Evolutionary conservation across 768 basidiomycete species (phyloP).

Genomic region (Epithele typhae): DNA sequence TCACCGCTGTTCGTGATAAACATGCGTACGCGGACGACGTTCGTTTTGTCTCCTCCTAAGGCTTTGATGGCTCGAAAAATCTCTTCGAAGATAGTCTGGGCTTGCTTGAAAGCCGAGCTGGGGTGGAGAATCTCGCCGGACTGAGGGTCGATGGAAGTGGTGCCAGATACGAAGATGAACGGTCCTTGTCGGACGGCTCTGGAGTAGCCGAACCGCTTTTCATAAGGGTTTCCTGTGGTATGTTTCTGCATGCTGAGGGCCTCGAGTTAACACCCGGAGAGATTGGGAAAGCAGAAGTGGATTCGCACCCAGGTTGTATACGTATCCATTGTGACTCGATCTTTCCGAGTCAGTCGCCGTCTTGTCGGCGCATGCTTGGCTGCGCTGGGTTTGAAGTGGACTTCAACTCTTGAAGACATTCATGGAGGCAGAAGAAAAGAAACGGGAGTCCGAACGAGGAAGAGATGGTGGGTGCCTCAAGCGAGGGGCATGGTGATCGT

Average conservation of each 20-base stretch:
- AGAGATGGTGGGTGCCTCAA: neutral
- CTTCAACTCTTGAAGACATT: too few relatives aligned
- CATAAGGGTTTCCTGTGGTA: slow-evolving; percentile 45
- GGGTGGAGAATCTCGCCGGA: slow-evolving; percentile 39
- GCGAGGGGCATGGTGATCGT: slow-evolving; percentile 1
- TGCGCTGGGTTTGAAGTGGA: too few relatives aligned
- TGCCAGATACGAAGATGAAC: slow-evolving; percentile 51
- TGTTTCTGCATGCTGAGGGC: slow-evolving; percentile 11
- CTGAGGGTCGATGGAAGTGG: slow-evolving; percentile 41
- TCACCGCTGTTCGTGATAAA: slow-evolving; percentile 43
- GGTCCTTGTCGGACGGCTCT: slow-evolving; percentile 48
- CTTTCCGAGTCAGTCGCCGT: too few relatives aligned
- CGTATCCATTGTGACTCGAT: too few relatives aligned
- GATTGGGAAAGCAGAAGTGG: neutral
- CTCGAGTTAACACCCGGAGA: neutral
- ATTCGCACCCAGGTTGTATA: too few relatives aligned
- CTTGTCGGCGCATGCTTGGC: too few relatives aligned
- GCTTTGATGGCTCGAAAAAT: slow-evolving; percentile 40
- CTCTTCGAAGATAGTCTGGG: slow-evolving; percentile 39
- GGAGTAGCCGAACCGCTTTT: slow-evolving; percentile 47
- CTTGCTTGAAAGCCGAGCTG: slow-evolving; percentile 42
- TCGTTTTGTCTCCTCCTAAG: slow-evolving; percentile 38
- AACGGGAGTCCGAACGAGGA: too few relatives aligned
- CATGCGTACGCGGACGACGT: slow-evolving; percentile 46
- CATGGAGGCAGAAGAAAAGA: neutral